Percentiles rank a stretch among this genome's conserved stretches.
Evolutionary conservation across 2,329 filamentous ascomycete genomes (phyloP).

Genomic region (Pyrenochaeta sp.): DNA sequence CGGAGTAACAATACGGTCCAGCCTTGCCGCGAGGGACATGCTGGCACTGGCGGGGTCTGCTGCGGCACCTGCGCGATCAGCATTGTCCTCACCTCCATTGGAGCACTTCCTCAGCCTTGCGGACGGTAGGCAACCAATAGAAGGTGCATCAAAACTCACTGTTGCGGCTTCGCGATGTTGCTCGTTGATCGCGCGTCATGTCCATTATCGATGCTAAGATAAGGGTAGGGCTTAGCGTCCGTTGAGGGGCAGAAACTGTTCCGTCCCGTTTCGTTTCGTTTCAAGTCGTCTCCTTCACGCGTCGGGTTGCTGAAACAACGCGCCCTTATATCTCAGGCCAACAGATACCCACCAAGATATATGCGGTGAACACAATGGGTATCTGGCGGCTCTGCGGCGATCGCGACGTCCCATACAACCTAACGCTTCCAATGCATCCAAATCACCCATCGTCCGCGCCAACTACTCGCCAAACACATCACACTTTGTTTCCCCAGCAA

Average conservation of each 20-base stretch:
- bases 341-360: slow-evolving; percentile 1
- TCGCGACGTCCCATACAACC: slow-evolving; percentile 3
- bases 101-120: slow-evolving; percentile 17
- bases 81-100: slow-evolving; percentile 16
- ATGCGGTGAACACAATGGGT: not conserved
- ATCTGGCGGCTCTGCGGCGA: slow-evolving; percentile 22
- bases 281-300: not conserved
- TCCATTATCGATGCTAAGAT: slow-evolving; percentile 7
- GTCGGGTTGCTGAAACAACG: not conserved
- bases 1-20: slow-evolving; percentile 30
- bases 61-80: slow-evolving; percentile 27
- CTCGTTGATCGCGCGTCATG: slow-evolving; percentile 8
- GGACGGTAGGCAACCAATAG: not conserved
- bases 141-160: slow-evolving; percentile 25
- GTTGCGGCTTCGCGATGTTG: slow-evolving; percentile 9
- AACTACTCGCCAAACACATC: slow-evolving; percentile 11
- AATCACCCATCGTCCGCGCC: slow-evolving; percentile 6
- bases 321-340: slow-evolving; percentile 2
- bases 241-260: slow-evolving; percentile 2
- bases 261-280: not conserved
- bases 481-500: slow-evolving; percentile 1
- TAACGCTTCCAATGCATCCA: not conserved
- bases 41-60: slow-evolving; percentile 25
- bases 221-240: slow-evolving; percentile 22
- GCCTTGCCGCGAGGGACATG: slow-evolving; percentile 32